These are phyloP conservation scores for Platismatia glauca DNA, from an alignment of 495 filamentous ascomycete species.

Conservation along the genomic window DNA sequence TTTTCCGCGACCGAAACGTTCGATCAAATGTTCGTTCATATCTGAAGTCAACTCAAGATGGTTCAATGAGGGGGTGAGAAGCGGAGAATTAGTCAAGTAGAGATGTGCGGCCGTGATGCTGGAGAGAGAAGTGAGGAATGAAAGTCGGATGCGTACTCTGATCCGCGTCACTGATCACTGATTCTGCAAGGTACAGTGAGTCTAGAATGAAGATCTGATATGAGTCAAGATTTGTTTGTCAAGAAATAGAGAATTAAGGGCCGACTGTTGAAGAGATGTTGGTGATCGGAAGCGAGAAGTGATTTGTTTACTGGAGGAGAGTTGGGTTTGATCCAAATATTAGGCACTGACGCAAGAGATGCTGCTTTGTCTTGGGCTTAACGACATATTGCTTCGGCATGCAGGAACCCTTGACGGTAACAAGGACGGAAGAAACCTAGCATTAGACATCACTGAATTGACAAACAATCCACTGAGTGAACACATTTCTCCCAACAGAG, in stretches of 20 bases:
- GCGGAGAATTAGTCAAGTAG: not conserved
- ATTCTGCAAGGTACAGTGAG: too few relatives aligned
- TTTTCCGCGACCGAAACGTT: slow-evolving; percentile 16
- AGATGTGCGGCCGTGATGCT: not conserved
- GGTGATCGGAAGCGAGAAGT: too few relatives aligned
- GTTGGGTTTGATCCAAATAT: too few relatives aligned
- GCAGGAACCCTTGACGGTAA: too few relatives aligned
- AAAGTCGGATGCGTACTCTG: not conserved
- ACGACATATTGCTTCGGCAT: too few relatives aligned
- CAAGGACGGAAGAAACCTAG: not conserved
- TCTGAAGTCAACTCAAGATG: slow-evolving; percentile 8
- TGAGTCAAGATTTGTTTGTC: too few relatives aligned
- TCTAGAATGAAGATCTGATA: too few relatives aligned
- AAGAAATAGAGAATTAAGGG: too few relatives aligned
- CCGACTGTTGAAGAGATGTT: too few relatives aligned
- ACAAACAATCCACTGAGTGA: not conserved
- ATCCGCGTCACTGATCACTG: not conserved
- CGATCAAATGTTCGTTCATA: slow-evolving; percentile 12
- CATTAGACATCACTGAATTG: not conserved
- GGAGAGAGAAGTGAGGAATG: not conserved
- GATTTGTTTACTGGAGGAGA: too few relatives aligned
- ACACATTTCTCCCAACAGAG: not conserved
- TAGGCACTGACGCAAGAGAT: too few relatives aligned
- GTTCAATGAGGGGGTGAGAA: not conserved
- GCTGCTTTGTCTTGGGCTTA: too few relatives aligned